Evolutionary conservation across 2,329 filamentous ascomycete genomes (phyloP), one percentile per base, ranked within the genome.

Genomic region (Epichloe amarillans): DNA sequence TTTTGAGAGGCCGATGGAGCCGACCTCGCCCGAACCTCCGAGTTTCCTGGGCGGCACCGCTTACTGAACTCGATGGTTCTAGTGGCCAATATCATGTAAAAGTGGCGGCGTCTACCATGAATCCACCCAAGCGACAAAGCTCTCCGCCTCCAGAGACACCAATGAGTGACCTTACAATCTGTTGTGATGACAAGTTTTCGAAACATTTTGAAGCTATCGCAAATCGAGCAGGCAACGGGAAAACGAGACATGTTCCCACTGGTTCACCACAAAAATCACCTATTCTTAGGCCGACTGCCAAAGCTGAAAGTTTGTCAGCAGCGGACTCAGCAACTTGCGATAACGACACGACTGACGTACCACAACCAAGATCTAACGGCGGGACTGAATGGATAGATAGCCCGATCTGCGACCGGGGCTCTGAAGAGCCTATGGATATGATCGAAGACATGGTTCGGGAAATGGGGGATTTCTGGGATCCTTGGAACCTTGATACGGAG

Each of bases 201-300:
- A 67, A 67, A n/a, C 74, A 77, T 55, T 78, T 78, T 54, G 64
- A 67, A 30, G 66, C 65, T 0, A 64, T 75, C 39, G 69, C 66
- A n/a, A 64, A 60, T 21, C 66, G 66, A 17, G 58, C 61, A 48
- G 62, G 61, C 40, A 56, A 57, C 60, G 58, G n/a, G 58, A 60
- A 46, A 62, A 61, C 12, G 2, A 36, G 33, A 14, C 57, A 75
- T 1, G 57, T 74, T 2, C 72, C 70, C 4, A 69, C 66, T 17
- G 64, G 62, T 12, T 74, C 70, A 5, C 72, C 75, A 53, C 46
- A 56, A 36, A 56, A 51, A 10, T 36, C 53, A n/a, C 50, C 50
- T 21, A 61, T 59, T 38, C 60, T 61, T n/a, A 50, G 53, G n/a
- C 52, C 55, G 11, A 51, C 55, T 33, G 58, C 56, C 11, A 62